Evolutionary conservation across 192 early-diverging fungal species (phyloP).

Genomic region (Coemansia sp.): DNA sequence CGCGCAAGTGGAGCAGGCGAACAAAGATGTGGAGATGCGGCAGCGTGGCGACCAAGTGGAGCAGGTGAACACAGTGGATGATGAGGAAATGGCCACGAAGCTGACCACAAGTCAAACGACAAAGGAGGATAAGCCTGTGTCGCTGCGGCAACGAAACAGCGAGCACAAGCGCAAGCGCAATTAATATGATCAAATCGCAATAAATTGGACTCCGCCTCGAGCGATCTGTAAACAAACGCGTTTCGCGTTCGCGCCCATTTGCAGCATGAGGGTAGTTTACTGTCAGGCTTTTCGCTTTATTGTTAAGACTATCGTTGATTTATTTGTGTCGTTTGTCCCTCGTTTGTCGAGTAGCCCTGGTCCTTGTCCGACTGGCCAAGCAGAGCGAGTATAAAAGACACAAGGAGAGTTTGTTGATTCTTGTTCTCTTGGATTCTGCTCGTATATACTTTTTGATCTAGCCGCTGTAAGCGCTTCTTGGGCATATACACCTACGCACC

Average conservation of each 20-base stretch:
- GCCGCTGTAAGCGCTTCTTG: no score
- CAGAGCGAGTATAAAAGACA: no score
- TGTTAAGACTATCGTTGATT: no score
- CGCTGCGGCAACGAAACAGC: constrained; percentile 24
- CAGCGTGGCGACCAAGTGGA: constrained; percentile 11
- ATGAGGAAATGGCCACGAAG: constrained; percentile 23
- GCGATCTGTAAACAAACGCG: background rate
- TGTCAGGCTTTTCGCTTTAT: no score
- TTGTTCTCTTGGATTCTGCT: no score
- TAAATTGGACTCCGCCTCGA: background rate
- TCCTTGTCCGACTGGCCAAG: no score
- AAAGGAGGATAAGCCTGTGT: background rate
- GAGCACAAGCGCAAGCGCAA: constrained; percentile 35
- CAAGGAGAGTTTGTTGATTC: no score
- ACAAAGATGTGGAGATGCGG: constrained; percentile 14
- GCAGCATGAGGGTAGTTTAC: no score
- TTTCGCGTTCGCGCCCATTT: background rate
- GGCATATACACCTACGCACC: no score
- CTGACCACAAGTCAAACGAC: constrained; percentile 7
- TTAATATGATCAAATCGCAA: background rate
- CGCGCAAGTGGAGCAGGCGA: constrained; percentile 22
- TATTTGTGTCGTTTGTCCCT: no score
- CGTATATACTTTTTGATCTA: no score
- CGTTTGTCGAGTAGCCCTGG: no score
- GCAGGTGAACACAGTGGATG: constrained; percentile 10